A percentile compares a stretch with the other conserved stretches of the same genome.
These are phyloP conservation scores for Xylariaceae sp. DNA, from an alignment of 2,329 filamentous ascomycete species.

Conservation along the genomic window DNA sequence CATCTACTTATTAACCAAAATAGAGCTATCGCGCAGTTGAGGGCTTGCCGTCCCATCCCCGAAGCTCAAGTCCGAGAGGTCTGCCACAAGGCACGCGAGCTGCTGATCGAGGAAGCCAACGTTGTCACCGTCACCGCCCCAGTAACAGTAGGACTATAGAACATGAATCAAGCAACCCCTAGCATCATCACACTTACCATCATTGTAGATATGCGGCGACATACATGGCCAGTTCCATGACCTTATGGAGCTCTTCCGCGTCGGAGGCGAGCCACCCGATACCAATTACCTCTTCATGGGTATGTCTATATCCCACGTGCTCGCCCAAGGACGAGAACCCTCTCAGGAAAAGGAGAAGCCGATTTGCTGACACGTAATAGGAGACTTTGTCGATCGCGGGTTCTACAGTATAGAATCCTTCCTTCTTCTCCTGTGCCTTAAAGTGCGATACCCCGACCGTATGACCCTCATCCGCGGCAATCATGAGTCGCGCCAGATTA, in stretches of 20 bases:
- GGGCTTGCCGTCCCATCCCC: constrained; percentile 92
- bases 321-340: too few relatives aligned
- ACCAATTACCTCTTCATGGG: constrained; percentile 98
- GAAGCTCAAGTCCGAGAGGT: constrained; percentile 93
- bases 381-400: constrained; percentile 95
- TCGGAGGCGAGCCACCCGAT: constrained; percentile 89
- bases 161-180: neutral
- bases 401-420: constrained; percentile 99
- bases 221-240: constrained; percentile 98
- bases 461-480: constrained; percentile 95
- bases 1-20: constrained; percentile 6
- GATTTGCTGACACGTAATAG: constrained; percentile 39
- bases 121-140: constrained; percentile 93
- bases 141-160: constrained; percentile 64
- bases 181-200: constrained; percentile 9
- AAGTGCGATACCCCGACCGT: constrained; percentile 94
- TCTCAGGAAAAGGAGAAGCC: constrained; percentile 1
- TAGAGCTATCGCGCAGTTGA: constrained; percentile 91
- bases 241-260: constrained; percentile 92
- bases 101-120: constrained; percentile 96
- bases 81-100: constrained; percentile 93
- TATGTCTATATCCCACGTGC: constrained; percentile 34
- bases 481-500: constrained; percentile 95
- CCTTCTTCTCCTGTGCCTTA: constrained; percentile 88
- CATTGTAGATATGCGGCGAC: constrained; percentile 78